Evolutionary conservation across 768 basidiomycete species (phyloP).

Genomic region (Tulasnella calospora): DNA sequence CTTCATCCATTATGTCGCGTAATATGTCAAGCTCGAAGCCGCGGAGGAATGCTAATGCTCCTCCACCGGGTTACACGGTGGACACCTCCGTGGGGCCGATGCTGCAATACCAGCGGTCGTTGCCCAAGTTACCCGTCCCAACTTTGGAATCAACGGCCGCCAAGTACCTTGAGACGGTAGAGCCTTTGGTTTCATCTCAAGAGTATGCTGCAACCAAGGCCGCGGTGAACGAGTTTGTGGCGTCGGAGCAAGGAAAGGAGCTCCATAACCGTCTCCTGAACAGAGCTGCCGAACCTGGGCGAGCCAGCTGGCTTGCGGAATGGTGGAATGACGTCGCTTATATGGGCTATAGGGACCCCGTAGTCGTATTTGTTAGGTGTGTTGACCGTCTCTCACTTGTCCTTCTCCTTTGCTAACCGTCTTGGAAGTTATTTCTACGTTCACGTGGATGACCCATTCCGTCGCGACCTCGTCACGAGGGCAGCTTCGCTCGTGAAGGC

Average conservation of each 20-base stretch:
- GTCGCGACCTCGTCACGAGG: constrained; percentile 56
- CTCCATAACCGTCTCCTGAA: constrained; percentile 75
- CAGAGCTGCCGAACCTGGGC: constrained; percentile 57
- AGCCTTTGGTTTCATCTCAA: constrained; percentile 64
- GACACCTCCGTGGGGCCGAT: constrained; percentile 28
- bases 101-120: constrained; percentile 25
- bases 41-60: not conserved
- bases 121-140: constrained; percentile 66
- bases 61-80: constrained; percentile 19
- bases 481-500: constrained; percentile 83
- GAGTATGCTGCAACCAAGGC: constrained; percentile 57
- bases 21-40: constrained; percentile 10
- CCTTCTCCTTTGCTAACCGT: constrained; percentile 14
- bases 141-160: constrained; percentile 71
- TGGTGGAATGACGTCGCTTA: constrained; percentile 96
- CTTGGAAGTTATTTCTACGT: constrained; percentile 95
- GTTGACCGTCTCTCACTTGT: constrained; percentile 1
- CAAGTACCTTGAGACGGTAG: constrained; percentile 84
- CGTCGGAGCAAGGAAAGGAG: constrained; percentile 59
- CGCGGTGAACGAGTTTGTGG: constrained; percentile 62
- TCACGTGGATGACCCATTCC: constrained; percentile 61
- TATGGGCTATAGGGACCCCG: constrained; percentile 39
- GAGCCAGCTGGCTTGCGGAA: constrained; percentile 73
- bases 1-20: not conserved
- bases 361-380: constrained; percentile 15